These are phyloP conservation scores for Calophaca sinica DNA, from an alignment of 306 rosid species.

Conservation along the genomic window DNA sequence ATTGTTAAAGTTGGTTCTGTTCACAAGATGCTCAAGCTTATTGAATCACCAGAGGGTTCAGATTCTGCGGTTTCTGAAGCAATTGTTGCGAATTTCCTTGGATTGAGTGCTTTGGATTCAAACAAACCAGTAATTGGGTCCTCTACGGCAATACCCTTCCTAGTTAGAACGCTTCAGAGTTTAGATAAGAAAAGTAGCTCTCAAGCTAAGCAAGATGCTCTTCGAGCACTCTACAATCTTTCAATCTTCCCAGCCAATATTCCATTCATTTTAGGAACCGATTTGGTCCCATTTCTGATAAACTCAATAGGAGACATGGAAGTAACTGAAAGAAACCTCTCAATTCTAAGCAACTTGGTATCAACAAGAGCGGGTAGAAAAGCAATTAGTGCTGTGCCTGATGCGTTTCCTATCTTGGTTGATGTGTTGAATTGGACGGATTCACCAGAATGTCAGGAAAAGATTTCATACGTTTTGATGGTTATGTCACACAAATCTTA, in stretches of 20 bases:
- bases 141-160: conserved; percentile 78
- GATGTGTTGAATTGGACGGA: conserved; percentile 92
- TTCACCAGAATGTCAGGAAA: conserved; percentile 92
- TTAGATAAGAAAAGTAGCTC: conserved; percentile 53
- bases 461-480: conserved; percentile 84
- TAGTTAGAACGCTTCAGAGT: conserved; percentile 67
- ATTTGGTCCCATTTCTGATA: conserved; percentile 69
- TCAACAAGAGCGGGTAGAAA: conserved; percentile 78
- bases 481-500: conserved; percentile 89
- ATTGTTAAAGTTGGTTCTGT: conserved; percentile 92
- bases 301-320: conserved; percentile 83
- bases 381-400: conserved; percentile 62
- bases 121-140: conserved; percentile 91
- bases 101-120: conserved; percentile 89
- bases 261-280: conserved; percentile 70
- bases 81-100: conserved; percentile 87
- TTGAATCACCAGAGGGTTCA: conserved; percentile 59
- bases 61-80: conserved; percentile 78
- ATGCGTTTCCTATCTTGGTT: conserved; percentile 66
- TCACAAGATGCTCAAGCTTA: conserved; percentile 85
- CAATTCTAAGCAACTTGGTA: conserved; percentile 78
- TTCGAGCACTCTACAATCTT: conserved; percentile 91
- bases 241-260: conserved; percentile 77
- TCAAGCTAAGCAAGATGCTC: conserved; percentile 86
- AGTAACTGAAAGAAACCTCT: conserved; percentile 76